Conservation (phyloP, 169 alveolate genomes). For the Eimeria acervulina region DNA sequence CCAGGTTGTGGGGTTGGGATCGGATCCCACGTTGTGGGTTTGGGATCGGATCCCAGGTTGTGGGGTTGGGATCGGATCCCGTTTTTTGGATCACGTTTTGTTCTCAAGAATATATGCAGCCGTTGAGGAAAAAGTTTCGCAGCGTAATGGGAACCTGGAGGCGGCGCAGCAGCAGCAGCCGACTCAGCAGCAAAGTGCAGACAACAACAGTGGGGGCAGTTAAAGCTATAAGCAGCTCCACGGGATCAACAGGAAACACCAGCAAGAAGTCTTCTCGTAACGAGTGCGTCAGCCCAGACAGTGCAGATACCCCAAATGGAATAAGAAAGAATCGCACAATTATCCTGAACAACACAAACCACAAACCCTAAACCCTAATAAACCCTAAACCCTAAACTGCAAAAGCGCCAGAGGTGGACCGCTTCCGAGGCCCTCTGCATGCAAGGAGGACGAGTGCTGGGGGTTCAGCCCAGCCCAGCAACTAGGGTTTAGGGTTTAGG, state of each 20-base stretch:
- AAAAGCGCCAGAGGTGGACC: too few relatives aligned
- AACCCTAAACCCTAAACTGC: background rate
- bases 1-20: background rate
- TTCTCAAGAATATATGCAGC: slow-evolving; percentile 47
- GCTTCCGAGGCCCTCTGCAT: background rate
- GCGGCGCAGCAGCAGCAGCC: slow-evolving; percentile 4
- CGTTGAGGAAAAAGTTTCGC: slow-evolving; percentile 68
- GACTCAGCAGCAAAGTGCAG: slow-evolving; percentile 58
- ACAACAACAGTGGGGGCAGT: slow-evolving; percentile 81
- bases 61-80: background rate
- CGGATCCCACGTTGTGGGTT: background rate
- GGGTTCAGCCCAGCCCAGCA: background rate
- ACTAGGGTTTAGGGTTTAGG: slow-evolving; percentile 36
- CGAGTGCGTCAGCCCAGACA: slow-evolving; percentile 79
- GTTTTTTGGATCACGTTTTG: background rate
- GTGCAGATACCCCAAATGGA: slow-evolving; percentile 84
- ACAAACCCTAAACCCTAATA: background rate
- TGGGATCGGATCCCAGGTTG: background rate
- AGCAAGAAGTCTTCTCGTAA: slow-evolving; percentile 75
- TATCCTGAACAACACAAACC: slow-evolving; percentile 61
- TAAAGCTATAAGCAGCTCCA: slow-evolving; percentile 69
- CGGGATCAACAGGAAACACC: slow-evolving; percentile 82
- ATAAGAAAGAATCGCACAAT: slow-evolving; percentile 83
- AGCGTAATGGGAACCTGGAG: slow-evolving; percentile 63
- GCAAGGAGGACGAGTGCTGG: background rate